These are phyloP conservation scores for Pseudogymnoascus sp. DNA, from an alignment of 2,329 filamentous ascomycete species.

Conservation along the genomic window DNA sequence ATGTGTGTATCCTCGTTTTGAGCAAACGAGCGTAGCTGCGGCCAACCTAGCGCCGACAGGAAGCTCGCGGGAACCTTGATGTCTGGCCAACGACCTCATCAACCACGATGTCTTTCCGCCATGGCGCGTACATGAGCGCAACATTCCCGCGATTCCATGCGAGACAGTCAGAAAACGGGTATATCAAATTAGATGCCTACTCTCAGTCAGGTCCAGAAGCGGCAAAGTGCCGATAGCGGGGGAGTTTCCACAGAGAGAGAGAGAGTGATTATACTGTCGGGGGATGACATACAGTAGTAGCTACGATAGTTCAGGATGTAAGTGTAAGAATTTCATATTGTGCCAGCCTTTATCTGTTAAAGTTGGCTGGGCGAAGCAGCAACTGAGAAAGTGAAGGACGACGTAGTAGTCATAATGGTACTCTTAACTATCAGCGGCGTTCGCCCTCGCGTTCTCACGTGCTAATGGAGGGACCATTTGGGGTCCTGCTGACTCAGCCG, in stretches of 20 bases:
- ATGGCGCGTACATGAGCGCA: slow-evolving; percentile 31
- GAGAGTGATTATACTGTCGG: neutral
- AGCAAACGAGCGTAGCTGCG: neutral
- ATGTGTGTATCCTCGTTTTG: slow-evolving; percentile 17
- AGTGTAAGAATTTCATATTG: neutral
- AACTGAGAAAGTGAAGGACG: neutral
- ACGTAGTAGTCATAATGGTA: neutral
- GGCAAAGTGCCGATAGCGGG: neutral
- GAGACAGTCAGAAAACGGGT: slow-evolving; percentile 2
- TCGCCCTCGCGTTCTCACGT: neutral
- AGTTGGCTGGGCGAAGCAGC: neutral
- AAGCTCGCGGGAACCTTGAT: neutral
- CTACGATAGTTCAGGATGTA: neutral
- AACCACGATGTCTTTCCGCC: slow-evolving; percentile 27
- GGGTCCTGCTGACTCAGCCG: slow-evolving; percentile 2
- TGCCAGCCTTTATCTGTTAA: neutral
- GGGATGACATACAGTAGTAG: slow-evolving; percentile 2
- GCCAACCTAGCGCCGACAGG: neutral
- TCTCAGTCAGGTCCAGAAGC: neutral
- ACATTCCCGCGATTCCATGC: slow-evolving; percentile 33
- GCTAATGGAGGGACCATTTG: slow-evolving; percentile 6
- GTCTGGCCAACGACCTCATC: slow-evolving; percentile 20
- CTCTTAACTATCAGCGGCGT: neutral
- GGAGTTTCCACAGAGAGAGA: neutral
- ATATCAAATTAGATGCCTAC: neutral